Conservation (phyloP, 176 grass and related monocot genomes). For the Microstegium vimineum region DNA sequence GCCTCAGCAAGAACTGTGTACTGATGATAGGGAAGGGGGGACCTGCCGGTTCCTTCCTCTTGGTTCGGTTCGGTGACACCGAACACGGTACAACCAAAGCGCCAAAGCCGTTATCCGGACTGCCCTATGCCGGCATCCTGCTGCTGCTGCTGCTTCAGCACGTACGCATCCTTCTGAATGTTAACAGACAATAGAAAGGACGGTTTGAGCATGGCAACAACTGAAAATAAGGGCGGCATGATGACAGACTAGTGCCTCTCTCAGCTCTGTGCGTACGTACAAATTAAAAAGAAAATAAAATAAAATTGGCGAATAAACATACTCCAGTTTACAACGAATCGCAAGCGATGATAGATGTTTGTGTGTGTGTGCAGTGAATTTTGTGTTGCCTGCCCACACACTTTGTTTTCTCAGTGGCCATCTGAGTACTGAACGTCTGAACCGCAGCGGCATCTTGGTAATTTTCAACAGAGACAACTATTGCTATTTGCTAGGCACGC, state of each 20-base stretch:
- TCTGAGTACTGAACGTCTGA: background rate
- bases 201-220: background rate
- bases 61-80: background rate
- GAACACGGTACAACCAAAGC: slow-evolving; percentile 26
- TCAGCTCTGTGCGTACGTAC: too few relatives aligned
- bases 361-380: too few relatives aligned
- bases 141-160: background rate
- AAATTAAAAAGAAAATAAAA: too few relatives aligned
- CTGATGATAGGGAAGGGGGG: background rate
- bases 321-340: too few relatives aligned
- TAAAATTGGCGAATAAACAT: too few relatives aligned
- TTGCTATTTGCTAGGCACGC: too few relatives aligned
- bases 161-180: slow-evolving; percentile 7
- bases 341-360: too few relatives aligned
- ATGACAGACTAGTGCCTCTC: background rate
- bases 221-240: background rate
- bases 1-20: too few relatives aligned
- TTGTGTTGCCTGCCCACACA: background rate
- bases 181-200: background rate
- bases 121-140: slow-evolving; percentile 14
- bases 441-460: background rate
- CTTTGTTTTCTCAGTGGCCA: background rate
- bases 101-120: slow-evolving; percentile 23
- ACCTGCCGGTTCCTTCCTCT: too few relatives aligned
- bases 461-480: too few relatives aligned